A percentile compares a stretch with the other conserved stretches of the same genome.
These are phyloP conservation scores for Porphyrellus cyaneotinctus DNA, from an alignment of 768 basidiomycete species.

Conservation along the genomic window DNA sequence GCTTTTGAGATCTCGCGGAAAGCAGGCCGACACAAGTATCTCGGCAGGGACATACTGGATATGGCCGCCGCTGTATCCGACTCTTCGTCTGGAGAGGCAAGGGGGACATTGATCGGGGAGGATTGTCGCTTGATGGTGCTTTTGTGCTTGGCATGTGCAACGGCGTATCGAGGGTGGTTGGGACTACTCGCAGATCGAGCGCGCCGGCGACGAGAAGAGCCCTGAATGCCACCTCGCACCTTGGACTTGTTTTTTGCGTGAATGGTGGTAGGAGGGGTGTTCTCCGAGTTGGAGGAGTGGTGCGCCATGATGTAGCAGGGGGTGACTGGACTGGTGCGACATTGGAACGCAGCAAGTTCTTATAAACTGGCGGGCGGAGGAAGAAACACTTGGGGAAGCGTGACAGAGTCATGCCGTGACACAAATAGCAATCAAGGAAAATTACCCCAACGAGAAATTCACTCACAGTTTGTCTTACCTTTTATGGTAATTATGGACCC, in stretches of 20 bases:
- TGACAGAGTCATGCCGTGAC: slow-evolving; percentile 31
- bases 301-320: slow-evolving; percentile 23
- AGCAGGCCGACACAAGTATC: slow-evolving; percentile 22
- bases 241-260: slow-evolving; percentile 11
- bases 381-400: slow-evolving; percentile 5
- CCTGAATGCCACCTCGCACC: slow-evolving; percentile 30
- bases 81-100: slow-evolving; percentile 19
- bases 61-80: slow-evolving; percentile 2
- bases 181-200: slow-evolving; percentile 29
- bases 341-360: slow-evolving; percentile 10
- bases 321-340: not conserved
- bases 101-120: slow-evolving; percentile 26
- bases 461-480: slow-evolving; percentile 10
- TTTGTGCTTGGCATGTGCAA: slow-evolving; percentile 39
- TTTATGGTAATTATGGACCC: slow-evolving; percentile 29
- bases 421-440: slow-evolving; percentile 29
- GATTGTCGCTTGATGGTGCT: slow-evolving; percentile 12
- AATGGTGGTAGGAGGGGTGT: slow-evolving; percentile 31
- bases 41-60: slow-evolving; percentile 17
- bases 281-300: slow-evolving; percentile 29
- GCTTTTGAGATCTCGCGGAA: slow-evolving; percentile 12
- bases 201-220: slow-evolving; percentile 39
- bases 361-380: slow-evolving; percentile 23
- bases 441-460: slow-evolving; percentile 17
- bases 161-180: slow-evolving; percentile 31